A percentile compares a stretch with the other conserved stretches of the same genome.
Evolutionary conservation across 1,284 basidiomycete species (phyloP).

Genomic region (Rhodotorula sp.): DNA sequence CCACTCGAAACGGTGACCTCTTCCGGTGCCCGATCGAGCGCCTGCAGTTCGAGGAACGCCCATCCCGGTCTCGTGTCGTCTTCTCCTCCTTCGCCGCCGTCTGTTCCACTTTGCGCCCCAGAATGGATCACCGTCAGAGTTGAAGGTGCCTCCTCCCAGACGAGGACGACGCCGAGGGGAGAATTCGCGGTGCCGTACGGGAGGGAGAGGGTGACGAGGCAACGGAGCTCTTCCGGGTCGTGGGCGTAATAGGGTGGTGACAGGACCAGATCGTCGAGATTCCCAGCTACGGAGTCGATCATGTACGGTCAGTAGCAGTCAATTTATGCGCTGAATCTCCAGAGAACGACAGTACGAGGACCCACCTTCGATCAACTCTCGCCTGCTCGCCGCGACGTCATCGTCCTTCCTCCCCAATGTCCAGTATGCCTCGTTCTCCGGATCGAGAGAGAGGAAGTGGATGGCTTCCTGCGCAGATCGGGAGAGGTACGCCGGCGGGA

Average conservation of each 20-base stretch:
- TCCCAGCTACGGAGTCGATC: not conserved
- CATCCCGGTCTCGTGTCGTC: slow-evolving; percentile 18
- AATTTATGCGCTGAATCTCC: no score
- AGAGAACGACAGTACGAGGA: not conserved
- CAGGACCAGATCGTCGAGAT: slow-evolving; percentile 8
- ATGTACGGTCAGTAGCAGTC: not conserved
- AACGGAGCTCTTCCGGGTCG: slow-evolving; percentile 16
- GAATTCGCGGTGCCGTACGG: not conserved
- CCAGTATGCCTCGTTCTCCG: slow-evolving; percentile 20
- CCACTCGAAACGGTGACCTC: not conserved
- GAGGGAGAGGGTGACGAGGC: slow-evolving; percentile 13
- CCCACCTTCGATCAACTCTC: slow-evolving; percentile 25
- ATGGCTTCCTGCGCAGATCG: slow-evolving; percentile 7
- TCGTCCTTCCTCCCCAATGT: slow-evolving; percentile 8
- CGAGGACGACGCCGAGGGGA: slow-evolving; percentile 17
- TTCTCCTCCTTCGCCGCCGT: not conserved
- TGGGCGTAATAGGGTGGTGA: slow-evolving; percentile 9
- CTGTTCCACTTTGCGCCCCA: not conserved
- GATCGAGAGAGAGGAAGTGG: slow-evolving; percentile 21
- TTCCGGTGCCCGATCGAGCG: not conserved
- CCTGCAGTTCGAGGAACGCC: slow-evolving; percentile 16
- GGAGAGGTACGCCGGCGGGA: slow-evolving; percentile 8
- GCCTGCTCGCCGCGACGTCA: not conserved
- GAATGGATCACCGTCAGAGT: not conserved
- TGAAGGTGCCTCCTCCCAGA: slow-evolving; percentile 12